Evolutionary conservation across 2,329 filamentous ascomycete species (phyloP).

Genomic region (Emergomyces orientalis): DNA sequence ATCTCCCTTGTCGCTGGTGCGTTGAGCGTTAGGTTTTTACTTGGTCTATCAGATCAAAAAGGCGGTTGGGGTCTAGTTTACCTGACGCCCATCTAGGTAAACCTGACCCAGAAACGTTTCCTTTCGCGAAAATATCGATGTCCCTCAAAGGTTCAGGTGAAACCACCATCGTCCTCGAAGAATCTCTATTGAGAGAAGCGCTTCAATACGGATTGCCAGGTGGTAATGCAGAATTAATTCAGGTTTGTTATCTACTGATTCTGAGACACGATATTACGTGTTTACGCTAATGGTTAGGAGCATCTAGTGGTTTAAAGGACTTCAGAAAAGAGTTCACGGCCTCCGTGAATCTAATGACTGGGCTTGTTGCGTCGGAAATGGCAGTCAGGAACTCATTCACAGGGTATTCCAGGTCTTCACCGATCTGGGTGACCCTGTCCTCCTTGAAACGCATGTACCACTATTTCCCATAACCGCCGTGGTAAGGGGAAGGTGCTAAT

Average conservation of each 20-base stretch:
- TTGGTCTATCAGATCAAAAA: background rate
- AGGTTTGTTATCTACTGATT: background rate
- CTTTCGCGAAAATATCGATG: background rate
- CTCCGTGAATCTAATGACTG: background rate
- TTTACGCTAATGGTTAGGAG: background rate
- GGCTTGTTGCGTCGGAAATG: slow-evolving; percentile 7
- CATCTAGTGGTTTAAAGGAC: slow-evolving; percentile 4
- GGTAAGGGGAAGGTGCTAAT: background rate
- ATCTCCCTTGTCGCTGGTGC: background rate
- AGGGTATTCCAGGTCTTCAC: slow-evolving; percentile 7
- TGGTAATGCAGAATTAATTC: background rate
- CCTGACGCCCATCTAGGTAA: background rate
- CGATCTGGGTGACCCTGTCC: slow-evolving; percentile 4
- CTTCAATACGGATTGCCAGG: slow-evolving; percentile 1
- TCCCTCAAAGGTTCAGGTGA: background rate
- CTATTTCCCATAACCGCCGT: background rate
- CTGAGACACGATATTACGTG: background rate
- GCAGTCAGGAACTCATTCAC: slow-evolving; percentile 7
- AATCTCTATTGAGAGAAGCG: background rate
- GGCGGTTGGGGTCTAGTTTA: background rate
- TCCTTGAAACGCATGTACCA: slow-evolving; percentile 4
- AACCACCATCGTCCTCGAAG: background rate
- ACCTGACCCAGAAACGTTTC: background rate
- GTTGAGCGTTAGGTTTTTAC: background rate
- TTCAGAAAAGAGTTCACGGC: slow-evolving; percentile 3